Evolutionary conservation across 441 rosid species (phyloP).

Genomic region (Eutrema salsugineum): DNA sequence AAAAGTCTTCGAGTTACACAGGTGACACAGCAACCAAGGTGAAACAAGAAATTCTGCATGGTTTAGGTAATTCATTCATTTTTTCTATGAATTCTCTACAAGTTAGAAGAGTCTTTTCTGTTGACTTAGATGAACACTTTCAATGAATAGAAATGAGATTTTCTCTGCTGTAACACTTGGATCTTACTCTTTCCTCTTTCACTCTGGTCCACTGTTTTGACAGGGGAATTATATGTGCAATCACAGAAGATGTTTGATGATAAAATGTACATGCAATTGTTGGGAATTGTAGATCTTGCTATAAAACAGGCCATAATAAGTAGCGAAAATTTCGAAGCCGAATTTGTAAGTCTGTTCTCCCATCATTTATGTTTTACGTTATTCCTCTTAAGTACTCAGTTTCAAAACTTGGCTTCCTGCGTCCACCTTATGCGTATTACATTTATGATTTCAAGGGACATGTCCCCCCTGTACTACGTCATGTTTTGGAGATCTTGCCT

Average conservation of each 20-base stretch:
- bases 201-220: slow-evolving; percentile 27
- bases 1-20: slow-evolving; percentile 61
- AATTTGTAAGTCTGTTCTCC: slow-evolving; percentile 59
- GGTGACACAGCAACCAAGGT: slow-evolving; percentile 66
- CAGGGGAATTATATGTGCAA: slow-evolving; percentile 91
- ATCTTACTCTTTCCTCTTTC: slow-evolving; percentile 20
- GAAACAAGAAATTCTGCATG: slow-evolving; percentile 92
- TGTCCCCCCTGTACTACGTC: slow-evolving; percentile 77
- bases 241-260: slow-evolving; percentile 86
- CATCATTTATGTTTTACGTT: neutral
- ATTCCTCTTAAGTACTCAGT: slow-evolving; percentile 6
- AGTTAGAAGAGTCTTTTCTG: neutral
- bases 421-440: slow-evolving; percentile 5
- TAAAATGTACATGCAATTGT: slow-evolving; percentile 72
- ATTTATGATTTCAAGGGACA: slow-evolving; percentile 52
- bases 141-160: neutral
- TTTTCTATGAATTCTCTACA: neutral
- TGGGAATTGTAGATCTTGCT: slow-evolving; percentile 71
- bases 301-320: slow-evolving; percentile 53
- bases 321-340: slow-evolving; percentile 68
- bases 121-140: neutral
- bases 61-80: slow-evolving; percentile 62
- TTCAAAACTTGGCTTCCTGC: slow-evolving; percentile 11
- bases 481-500: slow-evolving; percentile 81
- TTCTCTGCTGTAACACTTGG: slow-evolving; percentile 7